A percentile compares a stretch with the other conserved stretches of the same genome.
phyloP scores from a whole-genome alignment of 306 rosid species.

The Castanea sativa region DNA sequence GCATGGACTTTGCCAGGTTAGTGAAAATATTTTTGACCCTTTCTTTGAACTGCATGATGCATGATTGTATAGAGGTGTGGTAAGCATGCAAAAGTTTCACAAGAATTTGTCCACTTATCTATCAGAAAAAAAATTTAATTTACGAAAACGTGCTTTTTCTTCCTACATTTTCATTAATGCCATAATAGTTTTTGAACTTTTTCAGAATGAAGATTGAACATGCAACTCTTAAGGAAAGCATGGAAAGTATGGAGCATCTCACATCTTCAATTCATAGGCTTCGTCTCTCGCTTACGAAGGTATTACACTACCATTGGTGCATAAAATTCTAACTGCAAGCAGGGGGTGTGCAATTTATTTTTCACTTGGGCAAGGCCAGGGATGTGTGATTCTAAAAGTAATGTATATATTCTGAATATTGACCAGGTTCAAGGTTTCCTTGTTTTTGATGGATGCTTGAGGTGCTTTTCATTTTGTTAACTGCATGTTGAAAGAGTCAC shows the following conservation, averaged over 20 bases:
- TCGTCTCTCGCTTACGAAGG: conserved; percentile 77
- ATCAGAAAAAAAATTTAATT: conserved; percentile 11
- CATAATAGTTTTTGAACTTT: background rate
- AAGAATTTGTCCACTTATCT: background rate
- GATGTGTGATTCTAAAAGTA: background rate
- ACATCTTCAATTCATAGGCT: conserved; percentile 73
- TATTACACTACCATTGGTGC: conserved; percentile 17
- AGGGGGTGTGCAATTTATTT: background rate
- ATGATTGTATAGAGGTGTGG: conserved; percentile 17
- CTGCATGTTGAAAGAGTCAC: background rate
- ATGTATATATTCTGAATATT: background rate
- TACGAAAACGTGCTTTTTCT: conserved; percentile 7
- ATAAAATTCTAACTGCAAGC: background rate
- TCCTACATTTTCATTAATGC: conserved; percentile 10
- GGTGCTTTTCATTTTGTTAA: background rate
- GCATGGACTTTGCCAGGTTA: conserved; percentile 89
- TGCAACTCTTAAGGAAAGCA: conserved; percentile 84
- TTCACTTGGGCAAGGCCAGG: background rate
- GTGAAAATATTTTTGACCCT: conserved; percentile 22
- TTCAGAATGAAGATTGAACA: conserved; percentile 78
- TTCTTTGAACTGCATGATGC: conserved; percentile 29
- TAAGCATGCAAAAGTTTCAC: conserved; percentile 12
- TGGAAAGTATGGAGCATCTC: conserved; percentile 77
- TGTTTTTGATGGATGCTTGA: background rate
- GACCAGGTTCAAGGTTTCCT: background rate